Conservation (phyloP, 2,329 filamentous ascomycete genomes). For the Stagonosporopsis rhizophila region DNA sequence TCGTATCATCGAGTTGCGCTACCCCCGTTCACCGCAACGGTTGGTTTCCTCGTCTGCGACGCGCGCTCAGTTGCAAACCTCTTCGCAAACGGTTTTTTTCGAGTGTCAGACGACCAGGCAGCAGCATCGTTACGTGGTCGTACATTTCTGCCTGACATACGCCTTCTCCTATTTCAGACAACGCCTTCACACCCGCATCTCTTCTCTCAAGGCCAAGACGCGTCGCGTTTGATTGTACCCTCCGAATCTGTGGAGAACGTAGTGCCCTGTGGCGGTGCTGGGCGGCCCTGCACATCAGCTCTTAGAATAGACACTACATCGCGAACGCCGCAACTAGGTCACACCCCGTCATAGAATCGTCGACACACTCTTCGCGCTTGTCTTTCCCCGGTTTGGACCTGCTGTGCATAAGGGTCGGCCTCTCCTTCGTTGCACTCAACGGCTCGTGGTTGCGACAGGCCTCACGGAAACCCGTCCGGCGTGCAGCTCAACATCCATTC, state of each 20-base stretch:
- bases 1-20: conserved; percentile 4
- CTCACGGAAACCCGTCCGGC: not conserved
- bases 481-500: not conserved
- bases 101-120: not conserved
- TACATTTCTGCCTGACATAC: not conserved
- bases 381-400: not conserved
- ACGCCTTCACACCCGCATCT: not conserved
- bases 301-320: conserved; percentile 3
- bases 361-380: not conserved
- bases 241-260: conserved; percentile 3
- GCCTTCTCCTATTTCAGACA: not conserved
- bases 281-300: not conserved
- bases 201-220: not conserved
- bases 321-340: not conserved
- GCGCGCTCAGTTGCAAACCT: not conserved
- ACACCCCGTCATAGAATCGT: not conserved
- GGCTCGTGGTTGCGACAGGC: not conserved
- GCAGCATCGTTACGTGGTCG: not conserved
- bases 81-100: not conserved
- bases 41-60: not conserved
- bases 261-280: conserved; percentile 17
- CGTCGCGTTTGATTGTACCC: not conserved
- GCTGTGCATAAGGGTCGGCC: conserved; percentile 3
- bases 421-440: not conserved
- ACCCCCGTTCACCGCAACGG: conserved; percentile 10